Evolutionary conservation across 1,284 basidiomycete species (phyloP), one percentile per base, ranked within the genome.

Genomic region (Apiotrichum mycotoxinovorans): DNA sequence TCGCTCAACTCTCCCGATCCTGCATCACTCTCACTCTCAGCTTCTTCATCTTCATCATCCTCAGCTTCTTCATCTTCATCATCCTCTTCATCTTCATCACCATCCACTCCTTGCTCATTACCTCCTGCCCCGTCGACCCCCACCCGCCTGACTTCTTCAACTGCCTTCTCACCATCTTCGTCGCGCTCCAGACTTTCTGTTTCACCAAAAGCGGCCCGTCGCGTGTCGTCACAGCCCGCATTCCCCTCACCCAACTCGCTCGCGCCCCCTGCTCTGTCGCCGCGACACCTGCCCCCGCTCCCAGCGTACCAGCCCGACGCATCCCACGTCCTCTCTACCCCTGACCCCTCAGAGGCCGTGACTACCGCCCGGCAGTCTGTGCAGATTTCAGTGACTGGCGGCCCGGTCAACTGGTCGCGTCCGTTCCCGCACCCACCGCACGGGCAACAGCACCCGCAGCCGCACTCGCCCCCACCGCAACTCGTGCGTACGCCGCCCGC

Each of bases 331-430:
- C 26, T 47, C 18, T 23, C 52, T 14, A 46, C 35, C 12, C 52
- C 52, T 7, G 37, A 53, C 27, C 54, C 47, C 12, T 27, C 37
- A 15, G 37, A 42, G 30, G 40, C 40, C 25, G 46, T 55, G 11
- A 20, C 3, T 1, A 11, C 54, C 22, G 38, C 41, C n/a, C 54
- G 54, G 14, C 48, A 33, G 3, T 44, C 41, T 17, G 43, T 56
- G 10, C 54, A 56, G 49, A 45, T 56, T 11, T 11, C 43, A 18
- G 18, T 48, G n/a, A n/a, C n/a, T 18, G 42, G 34, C 42, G 22
- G 48, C 40, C 48, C 58, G 4, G 61, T 66, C 27, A 68, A 68
- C 51, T 68, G 66, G 66, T 63, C 65, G 10, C 57, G 66, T 42
- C 65, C 66, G 14, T 49, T 68, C 14, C 49, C 51, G 42, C 10